Base-by-base conservation (phyloP, 164 flowering plant genomes). In the Vitis vinifera region DNA sequence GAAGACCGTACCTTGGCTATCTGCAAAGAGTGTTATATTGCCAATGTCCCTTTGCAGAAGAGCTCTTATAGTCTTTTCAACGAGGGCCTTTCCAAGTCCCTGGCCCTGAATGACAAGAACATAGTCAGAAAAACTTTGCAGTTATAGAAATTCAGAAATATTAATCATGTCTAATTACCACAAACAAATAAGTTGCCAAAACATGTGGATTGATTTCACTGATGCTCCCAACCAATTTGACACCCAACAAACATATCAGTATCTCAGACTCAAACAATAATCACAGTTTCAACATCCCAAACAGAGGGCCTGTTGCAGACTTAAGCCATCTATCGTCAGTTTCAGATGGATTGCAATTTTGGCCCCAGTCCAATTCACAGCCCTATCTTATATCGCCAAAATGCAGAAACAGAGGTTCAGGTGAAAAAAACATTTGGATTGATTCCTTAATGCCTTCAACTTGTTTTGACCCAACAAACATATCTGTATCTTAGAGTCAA, bases 41-140 rank as follows among this genome's bases (percentile, higher is more conserved):
- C 97, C 97, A 73, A 94, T 94, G 76, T 92, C 97, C 78, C 89
- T 88, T 63, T 88, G 97, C 69, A 94, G 78, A 74, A 94, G 85
- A 67, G 93, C 81, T 73, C 93, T 88, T 68, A 92, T 81, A 74
- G 91, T 73, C 81, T 92, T 91, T 74, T 94, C 99, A 62, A 94
- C 76, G 51, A 94, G 92, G 53, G 96, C 91, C 80, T 91, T 94
- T 59, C 99, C 99, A 58, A 94, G 94, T 62, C 99, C 99, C 77
- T 90, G 97, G 59, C 99, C 99, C 99, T 92, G 82, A 76, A 78
- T 68, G 31, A 66, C 11, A 64, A 74, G 51, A 66, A 71, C 16
- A 59, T 47, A 13, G 9, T 68, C 5, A 75, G 56, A 9, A 29
- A 50, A 60, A 55, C 15, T 5, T 44, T 55, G 52, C 48, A 47